Evolutionary conservation across 2,329 filamentous ascomycete species (phyloP), one percentile per base, ranked within the genome.

Genomic region (Ophiosphaerella narmari): DNA sequence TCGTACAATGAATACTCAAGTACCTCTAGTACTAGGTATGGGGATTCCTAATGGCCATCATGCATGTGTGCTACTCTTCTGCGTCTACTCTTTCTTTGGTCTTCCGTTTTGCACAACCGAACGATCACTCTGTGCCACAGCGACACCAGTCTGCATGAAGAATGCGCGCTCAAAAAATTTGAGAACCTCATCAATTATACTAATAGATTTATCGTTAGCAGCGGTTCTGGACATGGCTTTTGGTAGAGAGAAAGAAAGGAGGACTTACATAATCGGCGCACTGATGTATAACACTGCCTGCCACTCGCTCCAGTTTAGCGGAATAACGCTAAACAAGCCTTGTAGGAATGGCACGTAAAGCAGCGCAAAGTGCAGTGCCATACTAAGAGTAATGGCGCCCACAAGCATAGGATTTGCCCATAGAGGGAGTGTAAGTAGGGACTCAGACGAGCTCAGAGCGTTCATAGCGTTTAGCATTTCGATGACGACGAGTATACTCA

Each of bases 381-480:
- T 99, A 34, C 90, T 96, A 56, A 99, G 79, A 9, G 83, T 81
- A 69, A 99, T 96, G 55, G 94, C 95, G 66, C 96, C 96, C 47
- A 99, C 90, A 14, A 99, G 86, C 82, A 96, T 94, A 88, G 96
- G 94, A 78, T 99, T 99, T 71, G 93, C 86, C 93, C 93, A 97
- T n/a, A 99, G 80, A 8, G 92, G 93, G 55, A 99, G 84, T 2
- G 92, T 97, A 48, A 99, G 77, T 11, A 99, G 85, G 13, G 90
- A 96, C 76, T 99, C 94, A 74, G 90, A 96, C 1, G 91, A 96
- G 1, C 91, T 97, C 29, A 99, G 83, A 0, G 93, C 94, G 71
- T 99, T 99, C 88, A 97, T 93, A 64, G 94, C 94, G 77, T 99
- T 99, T 72, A 99, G 84, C 94, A 99, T 99, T 78, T 99, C 94